These are phyloP conservation scores for Fraxinus sp. DNA, from an alignment of 305 asterid genomes.

Conservation along the genomic window DNA sequence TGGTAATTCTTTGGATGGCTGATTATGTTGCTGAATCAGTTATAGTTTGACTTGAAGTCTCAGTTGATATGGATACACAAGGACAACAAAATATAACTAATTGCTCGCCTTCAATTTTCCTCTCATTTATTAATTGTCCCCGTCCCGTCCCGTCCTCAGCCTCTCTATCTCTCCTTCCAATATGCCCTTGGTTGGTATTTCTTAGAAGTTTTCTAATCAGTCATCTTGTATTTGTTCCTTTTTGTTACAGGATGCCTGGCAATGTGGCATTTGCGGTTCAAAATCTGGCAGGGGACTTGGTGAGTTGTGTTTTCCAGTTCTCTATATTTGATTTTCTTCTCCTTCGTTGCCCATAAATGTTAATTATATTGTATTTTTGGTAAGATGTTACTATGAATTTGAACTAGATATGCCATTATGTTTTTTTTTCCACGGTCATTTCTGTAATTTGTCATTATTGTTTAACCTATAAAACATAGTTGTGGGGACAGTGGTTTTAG, in stretches of 20 bases:
- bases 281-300: conserved; percentile 98
- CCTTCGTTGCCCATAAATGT: background rate
- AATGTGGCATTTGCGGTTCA: conserved; percentile 84
- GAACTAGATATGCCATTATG: background rate
- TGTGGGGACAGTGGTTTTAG: background rate
- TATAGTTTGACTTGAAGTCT: conserved; percentile 7
- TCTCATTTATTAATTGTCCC: background rate
- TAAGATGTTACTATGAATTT: background rate
- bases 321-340: background rate
- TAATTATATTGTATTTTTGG: background rate
- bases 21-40: conserved; percentile 7
- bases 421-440: background rate
- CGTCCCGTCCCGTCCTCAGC: background rate
- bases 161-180: background rate
- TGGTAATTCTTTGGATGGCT: conserved; percentile 50
- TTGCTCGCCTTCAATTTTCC: background rate
- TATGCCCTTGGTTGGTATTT: conserved; percentile 1
- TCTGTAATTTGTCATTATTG: background rate
- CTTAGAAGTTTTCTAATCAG: conserved; percentile 9
- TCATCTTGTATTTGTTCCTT: conserved; percentile 19
- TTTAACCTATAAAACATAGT: background rate
- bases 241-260: conserved; percentile 78
- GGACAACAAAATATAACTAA: background rate
- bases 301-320: conserved; percentile 34
- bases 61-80: conserved; percentile 5